Evolutionary conservation across 2,329 filamentous ascomycete genomes (phyloP), one percentile per base, ranked within the genome.

Genomic region (Elsinoe perseae): DNA sequence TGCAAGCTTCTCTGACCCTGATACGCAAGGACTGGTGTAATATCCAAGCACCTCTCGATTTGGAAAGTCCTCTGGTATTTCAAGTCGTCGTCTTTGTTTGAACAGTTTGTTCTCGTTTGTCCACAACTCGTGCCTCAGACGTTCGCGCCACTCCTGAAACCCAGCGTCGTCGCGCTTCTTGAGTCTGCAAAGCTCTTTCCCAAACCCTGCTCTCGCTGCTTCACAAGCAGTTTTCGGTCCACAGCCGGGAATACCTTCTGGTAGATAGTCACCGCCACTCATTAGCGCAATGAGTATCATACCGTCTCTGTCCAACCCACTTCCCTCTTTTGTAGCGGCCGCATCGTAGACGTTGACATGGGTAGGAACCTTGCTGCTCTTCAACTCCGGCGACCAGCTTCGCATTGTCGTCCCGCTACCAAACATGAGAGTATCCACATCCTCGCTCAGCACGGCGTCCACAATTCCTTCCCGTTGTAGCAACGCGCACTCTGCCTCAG

Each of bases 381-480:
- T 78, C 10, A 77, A 78, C 66, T 95, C 89, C 2, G 87, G 80
- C 0, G 87, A 87, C 84, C 89, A 96, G 64, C 89, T 92, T 52
- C 89, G 80, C 40, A 96, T 73, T 0, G 87, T 92, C 34, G 82
- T 73, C 0, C 81, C 84, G 61, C 89, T 93, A 1, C 93, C 93
- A 72, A 97, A 97, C 92, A 97, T 97, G 64, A 97, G 81, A 1
- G 92, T 93, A 68, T 98, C 93, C 42, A 96, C 90, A 75, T 98
- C 93, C 69, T 98, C 91, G 69, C 89, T 96, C 64, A 98, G 77
- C 1, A 97, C 93, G 0, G 89, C 92, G 69, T 98, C 93, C 1
- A 95, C 91, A 7, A 95, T 76, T 0, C 89, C 90, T 44, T 85
- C 80, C 58, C 80, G 78, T 66, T 98, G 91, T 2, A 98, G 72